Base-by-base conservation (phyloP, 495 filamentous ascomycete species). In the Trichoderma erinaceum region DNA sequence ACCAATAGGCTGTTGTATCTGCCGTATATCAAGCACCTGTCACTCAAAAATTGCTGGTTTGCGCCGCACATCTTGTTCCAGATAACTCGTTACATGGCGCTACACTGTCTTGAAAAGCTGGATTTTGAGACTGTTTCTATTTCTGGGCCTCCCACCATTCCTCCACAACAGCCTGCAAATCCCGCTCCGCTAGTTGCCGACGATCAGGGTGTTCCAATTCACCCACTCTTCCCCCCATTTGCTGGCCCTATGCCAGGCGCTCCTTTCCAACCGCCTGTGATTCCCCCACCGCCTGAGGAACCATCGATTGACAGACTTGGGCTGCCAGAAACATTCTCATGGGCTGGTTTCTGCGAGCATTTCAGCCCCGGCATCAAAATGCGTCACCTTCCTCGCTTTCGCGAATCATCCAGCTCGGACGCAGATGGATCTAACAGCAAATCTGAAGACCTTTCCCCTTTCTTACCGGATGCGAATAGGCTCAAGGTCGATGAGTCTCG, bases 11-110 rank as follows among this genome's bases (percentile, higher is more conserved):
- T 79, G 43, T 66, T 82, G 4, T 56, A 65, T 0, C 67, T 84
- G 18, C 78, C 81, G 8, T 76, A 83, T 70, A 73, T 89, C 50
- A 75, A 82, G 63, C 77, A 85, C 44, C 76, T 89, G 12, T 85
- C 77, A 5, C 71, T 89, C 44, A 81, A 80, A 67, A 89, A 87
- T 68, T 86, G 85, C 76, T 85, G 81, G 80, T 70, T 80, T 18
- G 72, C 73, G 11, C 82, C 82, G 15, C 70, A 78, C 38, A 73
- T 79, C 2, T 71, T 84, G 44, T 70, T 72, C n/a, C 65, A 69
- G 23, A 73, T 79, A 63, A 69, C 79, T 21, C 38, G 43, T 3
- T 58, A 56, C 0, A 71, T 75, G 71, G 67, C 66, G 2, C 38
- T 70, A 21, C 38, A 66, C 7, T 65, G 64, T 10, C 72, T 84